Base-by-base conservation (phyloP, 1,139 yeast species). In the Kodamaea anthophila region DNA sequence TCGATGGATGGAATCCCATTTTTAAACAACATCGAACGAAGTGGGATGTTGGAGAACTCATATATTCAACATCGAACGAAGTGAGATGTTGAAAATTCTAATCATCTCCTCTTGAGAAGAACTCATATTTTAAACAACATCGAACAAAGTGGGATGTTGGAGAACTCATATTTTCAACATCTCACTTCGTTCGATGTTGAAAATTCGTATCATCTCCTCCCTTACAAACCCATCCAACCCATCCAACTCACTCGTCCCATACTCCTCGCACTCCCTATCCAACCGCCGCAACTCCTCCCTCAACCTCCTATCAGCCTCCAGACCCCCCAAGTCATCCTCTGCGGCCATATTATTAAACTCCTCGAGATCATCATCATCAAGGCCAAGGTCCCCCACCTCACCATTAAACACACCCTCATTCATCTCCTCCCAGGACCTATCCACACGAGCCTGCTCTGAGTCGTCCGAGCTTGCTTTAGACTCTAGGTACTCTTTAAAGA, bases 321-420 rank as follows among this genome's bases (percentile, higher is more conserved):
- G 25, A 12, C 12, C 15, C 12, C 13, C 20, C 5, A 42, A 30
- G 5, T 45, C 45, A 3, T 44, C 51, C 31, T 54, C 58, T 5
- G 39, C 33, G 28, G 49, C 46, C 30, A 48, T 30, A 10, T 45
- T 42, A 40, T 75, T 76, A 38, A 77, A 56, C 36, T 79, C 87
- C 21, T 69, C 65, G 23, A 79, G 41, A 37, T 81, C 88, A 11
- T 70, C 71, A 10, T 60, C 65, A 32, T 69, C 65, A 4, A 82
- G 43, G 0, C 93, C 94, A 41, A 80, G 69, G 23, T 71, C 78
- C 5, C 37, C 44, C 15, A 49, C 49, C 5, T 60, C 52, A 11
- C 66, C 58, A 12, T 61, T 64, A 11, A 71, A 58, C 16, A 74
- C 60, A 8, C 66, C 51, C 2, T 63, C 51, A 36, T 69, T 68